Base-by-base conservation (phyloP, 2,329 filamentous ascomycete species). In the Colletotrichum australisinense region DNA sequence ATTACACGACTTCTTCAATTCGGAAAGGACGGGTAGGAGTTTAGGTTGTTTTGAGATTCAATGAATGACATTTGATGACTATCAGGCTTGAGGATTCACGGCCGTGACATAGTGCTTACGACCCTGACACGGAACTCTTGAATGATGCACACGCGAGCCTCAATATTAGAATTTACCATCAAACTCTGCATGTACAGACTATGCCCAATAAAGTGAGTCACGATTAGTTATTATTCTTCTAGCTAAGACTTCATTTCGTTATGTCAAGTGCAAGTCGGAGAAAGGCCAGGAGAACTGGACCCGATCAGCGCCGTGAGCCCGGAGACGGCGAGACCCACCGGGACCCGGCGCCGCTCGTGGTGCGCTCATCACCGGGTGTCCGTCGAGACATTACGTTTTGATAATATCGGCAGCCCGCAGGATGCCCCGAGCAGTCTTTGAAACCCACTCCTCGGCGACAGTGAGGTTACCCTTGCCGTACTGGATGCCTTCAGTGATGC, bases 401-500 rank as follows among this genome's bases (percentile, higher is more conserved):
- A 83, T 74, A 1, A 83, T 83, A 22, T 81, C 80, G 0, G 81
- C 81, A 4, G 82, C 81, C 22, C 78, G 74, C 1, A 81, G 69
- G 38, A 83, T 83, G 0, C 79, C 82, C 0, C 78, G 76, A 2
- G 82, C 81, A 22, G 81, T 83, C 76, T 79, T 82, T 6, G 75
- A 75, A 1, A 83, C 80, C 82, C 82, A 83, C 56, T 82, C 81
- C 14, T 80, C 70, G 0, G 82, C 82, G 9, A 78, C 63, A 0
- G 77, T 76, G 14, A 81, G 73, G 11, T 81, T 74, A 1, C 78
- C 89, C 67, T 89, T 69, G 1, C 78, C 89, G 65, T 89, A 88
- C 75, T 91, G 88, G 1, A 91, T 88, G 67, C 92, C 93, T 5
- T 92, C 92, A 80, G 91, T 92, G 77, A 93, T 90, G 26, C 91